phyloP scores from a whole-genome alignment of 768 basidiomycete species.

The Phanerochaete carnosa region DNA sequence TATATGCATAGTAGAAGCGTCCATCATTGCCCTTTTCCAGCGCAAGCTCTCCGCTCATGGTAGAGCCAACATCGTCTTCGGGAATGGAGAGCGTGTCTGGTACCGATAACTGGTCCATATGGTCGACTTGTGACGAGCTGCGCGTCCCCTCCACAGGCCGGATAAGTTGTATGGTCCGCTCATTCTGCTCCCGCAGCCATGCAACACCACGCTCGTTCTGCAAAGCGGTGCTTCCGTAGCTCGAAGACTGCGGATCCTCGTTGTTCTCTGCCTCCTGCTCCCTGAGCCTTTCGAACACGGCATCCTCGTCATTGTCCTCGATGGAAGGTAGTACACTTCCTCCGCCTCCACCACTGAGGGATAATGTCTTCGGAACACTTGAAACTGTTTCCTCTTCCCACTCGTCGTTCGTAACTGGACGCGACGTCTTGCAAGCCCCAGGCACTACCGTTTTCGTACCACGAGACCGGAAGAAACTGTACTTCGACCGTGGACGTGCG shows the following conservation, averaged over 20 bases:
- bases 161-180: constrained; percentile 56
- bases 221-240: constrained; percentile 37
- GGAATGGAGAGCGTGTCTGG: constrained; percentile 30
- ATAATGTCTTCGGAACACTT: constrained; percentile 15
- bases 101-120: constrained; percentile 32
- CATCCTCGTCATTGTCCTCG: constrained; percentile 1
- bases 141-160: constrained; percentile 56
- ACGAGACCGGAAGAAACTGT: constrained; percentile 17
- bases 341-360: constrained; percentile 2
- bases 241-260: constrained; percentile 29
- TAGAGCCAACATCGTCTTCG: constrained; percentile 33
- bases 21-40: constrained; percentile 66
- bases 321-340: constrained; percentile 2
- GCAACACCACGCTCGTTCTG: constrained; percentile 67
- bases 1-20: constrained; percentile 77
- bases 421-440: constrained; percentile 21
- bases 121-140: constrained; percentile 31
- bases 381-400: constrained; percentile 22
- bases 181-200: constrained; percentile 83
- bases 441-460: constrained; percentile 25
- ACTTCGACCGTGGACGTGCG: constrained; percentile 29
- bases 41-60: constrained; percentile 58
- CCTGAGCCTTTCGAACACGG: constrained; percentile 51
- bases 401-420: constrained; percentile 4
- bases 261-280: constrained; percentile 37